Evolutionary conservation across 164 flowering plant species (phyloP).

Genomic region (Annona cherimola): DNA sequence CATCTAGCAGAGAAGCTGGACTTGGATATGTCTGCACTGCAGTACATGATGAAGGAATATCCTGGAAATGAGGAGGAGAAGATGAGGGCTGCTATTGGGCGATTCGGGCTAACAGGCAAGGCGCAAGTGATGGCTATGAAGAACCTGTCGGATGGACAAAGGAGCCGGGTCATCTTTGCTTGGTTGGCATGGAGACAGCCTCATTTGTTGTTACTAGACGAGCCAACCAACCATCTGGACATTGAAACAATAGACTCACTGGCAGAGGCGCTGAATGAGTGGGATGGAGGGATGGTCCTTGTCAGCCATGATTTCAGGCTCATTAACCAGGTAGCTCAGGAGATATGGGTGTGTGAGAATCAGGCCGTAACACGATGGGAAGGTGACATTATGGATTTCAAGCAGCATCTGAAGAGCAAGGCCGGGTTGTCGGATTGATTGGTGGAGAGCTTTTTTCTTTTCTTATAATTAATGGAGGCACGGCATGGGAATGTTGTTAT

Average conservation of each 20-base stretch:
- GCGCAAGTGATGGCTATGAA: constrained; percentile 96
- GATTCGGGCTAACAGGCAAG: constrained; percentile 83
- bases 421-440: constrained; percentile 55
- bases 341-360: constrained; percentile 95
- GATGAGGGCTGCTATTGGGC: constrained; percentile 91
- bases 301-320: constrained; percentile 95
- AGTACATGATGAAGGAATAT: constrained; percentile 78
- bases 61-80: constrained; percentile 92
- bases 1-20: constrained; percentile 91
- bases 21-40: constrained; percentile 74
- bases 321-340: constrained; percentile 89
- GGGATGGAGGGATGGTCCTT: constrained; percentile 94
- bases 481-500: too few species aligned
- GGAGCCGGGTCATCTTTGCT: constrained; percentile 86
- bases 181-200: constrained; percentile 87
- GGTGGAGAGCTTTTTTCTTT: too few species aligned
- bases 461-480: too few species aligned
- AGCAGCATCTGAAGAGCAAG: constrained; percentile 62
- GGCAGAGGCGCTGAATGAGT: constrained; percentile 90
- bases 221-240: constrained; percentile 90
- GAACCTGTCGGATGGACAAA: constrained; percentile 91
- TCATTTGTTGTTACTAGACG: constrained; percentile 74
- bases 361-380: constrained; percentile 74
- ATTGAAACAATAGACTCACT: constrained; percentile 86
- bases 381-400: constrained; percentile 89